Base-by-base conservation (phyloP, 495 filamentous ascomycete genomes). In the Hyaloscypha finlandica region DNA sequence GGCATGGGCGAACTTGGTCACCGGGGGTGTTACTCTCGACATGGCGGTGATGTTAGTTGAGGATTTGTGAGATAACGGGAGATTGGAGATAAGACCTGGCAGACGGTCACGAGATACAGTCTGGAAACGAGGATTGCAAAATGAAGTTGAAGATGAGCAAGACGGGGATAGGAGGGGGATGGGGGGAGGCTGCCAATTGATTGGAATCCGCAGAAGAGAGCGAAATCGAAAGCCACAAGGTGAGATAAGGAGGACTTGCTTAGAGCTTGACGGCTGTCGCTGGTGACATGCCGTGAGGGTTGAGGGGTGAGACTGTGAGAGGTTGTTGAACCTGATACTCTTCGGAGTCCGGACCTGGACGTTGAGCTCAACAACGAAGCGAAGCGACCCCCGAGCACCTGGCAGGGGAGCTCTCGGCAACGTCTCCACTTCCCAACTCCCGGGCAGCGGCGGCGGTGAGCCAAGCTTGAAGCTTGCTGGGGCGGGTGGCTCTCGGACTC, bases 31-130 rank as follows among this genome's bases (percentile, higher is more conserved):
- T 45, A 70, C 33, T 70, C 71, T 59, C 12, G 68, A 70, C 71
- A 73, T 73, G 33, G 6, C 33, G 35, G 45, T 39, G 59, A 30
- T 48, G 62, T 63, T 63, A 72, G 53, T 65, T 71, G 48, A 74
- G 72, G 29, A 61, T 66, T 14, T 67, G 52, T 58, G 72, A 77
- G 70, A 68, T 78, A 25, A 72, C 65, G 73, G 16, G 73, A 77
- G 48, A 74, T 70, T 63, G 66, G 66, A 48, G 16, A 1, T 48
- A 12, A 48, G 42, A 48, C 16, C 42, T 19, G 35, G 35, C 35
- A 12, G 20, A 53, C 20, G 14, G 54, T 31, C 22, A 53, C 42
- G 45, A 8, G 39, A 25, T 29, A 2, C 8, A 0, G 35, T 25
- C 1, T 6, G 35, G 35, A 37, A 37, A 3, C 35, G 35, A 48